phyloP scores from a whole-genome alignment of 73 alveolate genomes.

The Symbiodinium natans region DNA sequence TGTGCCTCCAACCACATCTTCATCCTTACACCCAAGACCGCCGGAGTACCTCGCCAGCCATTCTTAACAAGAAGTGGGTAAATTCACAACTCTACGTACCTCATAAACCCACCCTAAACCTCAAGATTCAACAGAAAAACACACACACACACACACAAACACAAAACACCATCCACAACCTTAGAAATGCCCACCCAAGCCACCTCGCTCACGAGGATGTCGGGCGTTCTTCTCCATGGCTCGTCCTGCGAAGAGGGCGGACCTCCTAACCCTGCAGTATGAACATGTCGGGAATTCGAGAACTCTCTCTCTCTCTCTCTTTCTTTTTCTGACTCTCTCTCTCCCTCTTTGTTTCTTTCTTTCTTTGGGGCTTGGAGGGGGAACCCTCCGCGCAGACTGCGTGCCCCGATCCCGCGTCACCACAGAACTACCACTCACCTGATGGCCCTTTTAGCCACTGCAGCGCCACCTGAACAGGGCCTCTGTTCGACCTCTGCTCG shows the following conservation, averaged over 20 bases:
- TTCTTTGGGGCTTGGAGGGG: too few species aligned
- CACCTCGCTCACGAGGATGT: slow-evolving; percentile 54
- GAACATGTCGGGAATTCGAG: too few species aligned
- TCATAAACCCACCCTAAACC: not conserved
- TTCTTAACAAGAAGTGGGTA: not conserved
- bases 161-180: not conserved
- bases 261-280: too few species aligned
- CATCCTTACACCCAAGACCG: not conserved
- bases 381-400: too few species aligned
- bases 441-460: too few species aligned
- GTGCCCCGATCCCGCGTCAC: too few species aligned
- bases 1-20: not conserved
- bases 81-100: not conserved
- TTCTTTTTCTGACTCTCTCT: too few species aligned
- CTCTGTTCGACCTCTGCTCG: too few species aligned
- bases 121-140: not conserved
- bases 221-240: slow-evolving; percentile 81
- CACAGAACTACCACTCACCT: too few species aligned
- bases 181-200: not conserved
- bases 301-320: too few species aligned
- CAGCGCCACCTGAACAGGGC: too few species aligned
- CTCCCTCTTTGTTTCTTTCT: too few species aligned
- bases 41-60: not conserved
- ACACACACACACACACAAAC: not conserved
- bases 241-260: slow-evolving; percentile 37